phyloP scores from a whole-genome alignment of 208 protist species.

The Leishmania tropica region DNA sequence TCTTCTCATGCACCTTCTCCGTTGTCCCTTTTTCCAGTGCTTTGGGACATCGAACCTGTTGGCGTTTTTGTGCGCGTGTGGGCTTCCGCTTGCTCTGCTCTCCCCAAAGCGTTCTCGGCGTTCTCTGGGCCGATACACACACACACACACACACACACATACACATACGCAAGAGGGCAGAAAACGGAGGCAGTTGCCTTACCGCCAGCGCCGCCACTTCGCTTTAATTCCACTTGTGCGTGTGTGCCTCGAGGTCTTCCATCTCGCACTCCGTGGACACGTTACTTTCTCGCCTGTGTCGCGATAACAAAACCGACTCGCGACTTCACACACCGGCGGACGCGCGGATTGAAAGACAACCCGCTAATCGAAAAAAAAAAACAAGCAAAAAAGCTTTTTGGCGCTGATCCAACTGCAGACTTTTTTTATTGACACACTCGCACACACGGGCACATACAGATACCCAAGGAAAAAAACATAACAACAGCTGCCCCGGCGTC shows the following conservation, averaged over 20 bases:
- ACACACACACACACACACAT: background rate
- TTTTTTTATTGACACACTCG: background rate
- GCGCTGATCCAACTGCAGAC: background rate
- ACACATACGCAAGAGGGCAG: background rate
- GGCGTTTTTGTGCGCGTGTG: background rate
- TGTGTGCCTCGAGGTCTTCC: too few species aligned
- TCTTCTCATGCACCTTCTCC: background rate
- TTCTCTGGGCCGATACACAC: background rate
- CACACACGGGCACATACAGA: too few species aligned
- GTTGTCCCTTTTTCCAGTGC: conserved; percentile 4
- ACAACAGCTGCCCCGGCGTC: background rate
- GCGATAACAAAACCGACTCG: background rate
- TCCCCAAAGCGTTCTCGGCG: background rate
- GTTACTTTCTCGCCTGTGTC: background rate
- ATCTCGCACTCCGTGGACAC: background rate
- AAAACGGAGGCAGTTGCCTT: background rate
- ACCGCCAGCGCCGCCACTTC: background rate
- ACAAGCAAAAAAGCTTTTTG: background rate
- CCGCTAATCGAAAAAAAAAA: background rate
- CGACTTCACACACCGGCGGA: background rate
- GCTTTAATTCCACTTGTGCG: background rate
- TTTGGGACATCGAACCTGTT: too few species aligned
- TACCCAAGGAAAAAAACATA: background rate
- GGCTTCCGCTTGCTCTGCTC: background rate
- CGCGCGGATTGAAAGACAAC: background rate